A percentile compares a stretch with the other conserved stretches of the same genome.
These are phyloP conservation scores for Coemansia aciculifera DNA, from an alignment of 192 early-diverging fungal genomes.

Conservation along the genomic window DNA sequence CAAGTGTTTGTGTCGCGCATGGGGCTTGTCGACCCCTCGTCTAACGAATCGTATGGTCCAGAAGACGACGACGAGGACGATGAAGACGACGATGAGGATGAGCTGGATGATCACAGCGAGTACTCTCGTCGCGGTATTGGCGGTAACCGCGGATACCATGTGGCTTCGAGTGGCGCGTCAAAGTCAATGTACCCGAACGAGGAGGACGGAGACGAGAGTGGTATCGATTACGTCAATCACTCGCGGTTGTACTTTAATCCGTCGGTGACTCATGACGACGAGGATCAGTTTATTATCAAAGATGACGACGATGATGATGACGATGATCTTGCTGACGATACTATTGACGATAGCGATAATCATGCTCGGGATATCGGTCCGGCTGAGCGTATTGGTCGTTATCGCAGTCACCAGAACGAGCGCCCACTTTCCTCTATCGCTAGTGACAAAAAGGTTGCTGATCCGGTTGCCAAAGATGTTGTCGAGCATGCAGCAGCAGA, in stretches of 20 bases:
- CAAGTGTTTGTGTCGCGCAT: constrained; percentile 56
- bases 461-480: not conserved
- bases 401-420: constrained; percentile 55
- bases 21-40: constrained; percentile 39
- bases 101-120: constrained; percentile 17
- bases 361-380: constrained; percentile 36
- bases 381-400: constrained; percentile 45
- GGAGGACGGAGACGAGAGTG: constrained; percentile 36
- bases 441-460: not conserved
- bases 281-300: constrained; percentile 44
- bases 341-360: constrained; percentile 9
- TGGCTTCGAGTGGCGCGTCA: not conserved
- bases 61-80: constrained; percentile 46
- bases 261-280: constrained; percentile 26
- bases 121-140: constrained; percentile 7
- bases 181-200: constrained; percentile 25
- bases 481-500: no score
- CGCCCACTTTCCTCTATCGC: not conserved
- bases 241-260: constrained; percentile 30
- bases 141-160: not conserved
- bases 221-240: constrained; percentile 24
- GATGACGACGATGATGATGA: constrained; percentile 18
- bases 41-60: constrained; percentile 24
- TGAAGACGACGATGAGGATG: constrained; percentile 36
- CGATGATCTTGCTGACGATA: constrained; percentile 10